phyloP scores from a whole-genome alignment of 768 basidiomycete genomes.

The Boletus barrowsii region DNA sequence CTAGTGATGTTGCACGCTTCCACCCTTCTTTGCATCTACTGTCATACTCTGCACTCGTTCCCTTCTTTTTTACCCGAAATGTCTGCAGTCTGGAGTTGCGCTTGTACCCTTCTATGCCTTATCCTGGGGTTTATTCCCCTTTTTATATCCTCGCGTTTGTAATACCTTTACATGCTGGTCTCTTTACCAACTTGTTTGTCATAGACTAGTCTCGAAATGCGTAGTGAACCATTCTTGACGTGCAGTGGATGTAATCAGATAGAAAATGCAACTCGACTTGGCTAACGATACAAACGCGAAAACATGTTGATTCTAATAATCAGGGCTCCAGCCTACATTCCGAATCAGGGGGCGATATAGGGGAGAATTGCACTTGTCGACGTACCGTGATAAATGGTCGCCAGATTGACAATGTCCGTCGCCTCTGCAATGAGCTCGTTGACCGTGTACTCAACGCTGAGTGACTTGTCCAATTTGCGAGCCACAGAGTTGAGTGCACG shows the following conservation, averaged over 20 bases:
- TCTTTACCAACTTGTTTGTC: conserved; percentile 2
- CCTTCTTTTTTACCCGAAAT: conserved; percentile 14
- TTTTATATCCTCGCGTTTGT: conserved; percentile 29
- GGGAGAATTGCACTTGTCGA: neutral
- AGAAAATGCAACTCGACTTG: neutral
- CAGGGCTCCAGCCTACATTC: conserved; percentile 42
- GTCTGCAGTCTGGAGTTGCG: conserved; percentile 14
- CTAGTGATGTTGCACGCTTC: conserved; percentile 4
- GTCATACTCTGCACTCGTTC: conserved; percentile 17
- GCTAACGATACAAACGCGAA: neutral
- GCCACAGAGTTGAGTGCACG: conserved; percentile 79
- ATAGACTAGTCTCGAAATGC: conserved; percentile 26
- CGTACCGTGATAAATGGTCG: conserved; percentile 74
- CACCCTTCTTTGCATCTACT: conserved; percentile 17
- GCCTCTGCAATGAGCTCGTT: conserved; percentile 91
- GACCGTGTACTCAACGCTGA: conserved; percentile 91
- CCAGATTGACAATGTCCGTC: conserved; percentile 71
- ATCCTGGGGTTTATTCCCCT: conserved; percentile 4
- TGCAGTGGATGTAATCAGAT: conserved; percentile 18
- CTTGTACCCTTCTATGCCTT: conserved; percentile 11
- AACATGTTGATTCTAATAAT: conserved; percentile 23
- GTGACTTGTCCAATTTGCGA: conserved; percentile 75
- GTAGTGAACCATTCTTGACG: conserved; percentile 7
- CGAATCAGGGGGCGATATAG: neutral
- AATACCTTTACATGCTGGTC: conserved; percentile 29